phyloP scores from a whole-genome alignment of 495 filamentous ascomycete species.

The Neurospora intermedia region DNA sequence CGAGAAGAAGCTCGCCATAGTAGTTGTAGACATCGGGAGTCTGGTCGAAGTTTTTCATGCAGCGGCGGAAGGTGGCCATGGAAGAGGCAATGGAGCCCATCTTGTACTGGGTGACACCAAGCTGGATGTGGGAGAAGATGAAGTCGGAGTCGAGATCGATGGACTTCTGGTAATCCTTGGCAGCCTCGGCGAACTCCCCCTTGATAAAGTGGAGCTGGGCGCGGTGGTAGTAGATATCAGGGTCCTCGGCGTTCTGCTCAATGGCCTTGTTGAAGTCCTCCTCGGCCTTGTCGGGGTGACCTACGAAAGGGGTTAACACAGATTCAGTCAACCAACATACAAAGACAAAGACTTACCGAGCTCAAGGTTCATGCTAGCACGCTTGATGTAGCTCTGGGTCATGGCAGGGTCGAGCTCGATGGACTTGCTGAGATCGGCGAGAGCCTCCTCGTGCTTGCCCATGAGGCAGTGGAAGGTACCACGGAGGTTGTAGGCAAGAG shows the following conservation, averaged over 20 bases:
- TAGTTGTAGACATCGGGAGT: constrained; percentile 99
- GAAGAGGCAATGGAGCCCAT: constrained; percentile 96
- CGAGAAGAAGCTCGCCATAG: constrained; percentile 94
- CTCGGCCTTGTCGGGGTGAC: constrained; percentile 74
- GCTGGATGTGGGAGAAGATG: constrained; percentile 99
- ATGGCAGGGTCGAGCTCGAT: constrained; percentile 76
- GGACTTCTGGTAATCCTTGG: constrained; percentile 98
- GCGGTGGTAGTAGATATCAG: constrained; percentile 98
- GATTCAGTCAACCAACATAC: neutral
- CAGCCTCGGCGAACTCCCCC: constrained; percentile 80
- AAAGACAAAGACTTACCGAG: constrained; percentile 51
- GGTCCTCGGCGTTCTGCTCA: constrained; percentile 75
- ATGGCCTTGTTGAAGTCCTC: constrained; percentile 82
- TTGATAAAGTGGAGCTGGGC: constrained; percentile 98
- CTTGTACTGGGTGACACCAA: constrained; percentile 99
- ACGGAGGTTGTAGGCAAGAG: constrained; percentile 87
- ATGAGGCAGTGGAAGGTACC: constrained; percentile 90
- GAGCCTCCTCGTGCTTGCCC: constrained; percentile 73
- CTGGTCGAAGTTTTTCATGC: constrained; percentile 96
- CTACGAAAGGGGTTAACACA: constrained; percentile 31
- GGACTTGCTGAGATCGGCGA: constrained; percentile 80
- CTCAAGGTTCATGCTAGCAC: constrained; percentile 95
- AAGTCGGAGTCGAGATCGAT: constrained; percentile 92
- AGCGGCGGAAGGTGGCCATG: constrained; percentile 94
- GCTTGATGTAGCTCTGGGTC: constrained; percentile 97